Evolutionary conservation across 345 rosid species (phyloP), one percentile per base, ranked within the genome.

Genomic region (Hypericum perforatum): DNA sequence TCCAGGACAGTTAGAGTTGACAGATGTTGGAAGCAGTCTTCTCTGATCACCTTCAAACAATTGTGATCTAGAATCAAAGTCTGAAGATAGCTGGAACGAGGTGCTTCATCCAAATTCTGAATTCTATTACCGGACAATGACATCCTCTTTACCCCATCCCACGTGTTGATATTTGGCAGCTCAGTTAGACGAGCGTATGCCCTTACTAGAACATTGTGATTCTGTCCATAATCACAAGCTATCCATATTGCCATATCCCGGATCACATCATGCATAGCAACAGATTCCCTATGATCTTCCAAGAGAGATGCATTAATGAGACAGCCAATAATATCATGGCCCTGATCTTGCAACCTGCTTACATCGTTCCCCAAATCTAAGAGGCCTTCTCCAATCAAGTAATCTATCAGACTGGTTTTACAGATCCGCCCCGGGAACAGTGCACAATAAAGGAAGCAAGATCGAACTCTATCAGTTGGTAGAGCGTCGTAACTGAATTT

Each of bases 211-310:
- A 58, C 43, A 22, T 62, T 42, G 40, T 70, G 42, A 5, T 49
- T 43, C 40, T 36, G 36, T 8, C 68, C 57, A 22, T 11, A 12
- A 8, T 46, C 32, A 6, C 46, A n/a, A n/a, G n/a, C n/a, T n/a
- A n/a, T n/a, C n/a, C n/a, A n/a, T n/a, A n/a, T n/a, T n/a, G n/a
- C n/a, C 71, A 69, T 60, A n/a, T 76, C 79, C 0, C 76, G 74
- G 4, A 79, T 52, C 41, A 79, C 52, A 39, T 69, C 73, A 54
- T 73, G 84, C 81, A 79, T 68, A 44, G 63, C 70, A 2, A 76
- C 68, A 5, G 5, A 7, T 5, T 58, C 61, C 1, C 37, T 13
- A 6, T 0, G 14, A 16, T 37, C 48, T 32, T 74, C 63, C 60
- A 79, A 48, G 11, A 74, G 55, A 53, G 69, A 54, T 0, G 64